These are phyloP conservation scores for Pythium vanterpoolii DNA, from an alignment of 352 stramenopile genomes.

Conservation along the genomic window DNA sequence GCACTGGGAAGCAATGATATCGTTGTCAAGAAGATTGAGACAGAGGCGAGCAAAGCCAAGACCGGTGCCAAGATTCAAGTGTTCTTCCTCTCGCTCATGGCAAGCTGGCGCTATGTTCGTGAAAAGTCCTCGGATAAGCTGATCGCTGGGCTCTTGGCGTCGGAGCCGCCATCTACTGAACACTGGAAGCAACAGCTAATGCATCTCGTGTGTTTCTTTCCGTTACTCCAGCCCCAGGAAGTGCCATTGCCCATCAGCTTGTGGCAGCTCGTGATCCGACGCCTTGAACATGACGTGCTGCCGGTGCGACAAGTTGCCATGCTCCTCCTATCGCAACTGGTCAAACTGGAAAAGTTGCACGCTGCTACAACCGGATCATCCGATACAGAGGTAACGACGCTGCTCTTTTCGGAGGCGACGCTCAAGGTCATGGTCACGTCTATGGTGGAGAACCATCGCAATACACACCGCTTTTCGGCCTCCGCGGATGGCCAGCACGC, in stretches of 20 bases:
- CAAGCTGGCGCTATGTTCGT: conserved; percentile 50
- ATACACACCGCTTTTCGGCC: conserved; percentile 49
- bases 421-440: conserved; percentile 37
- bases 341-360: conserved; percentile 42
- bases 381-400: conserved; percentile 14
- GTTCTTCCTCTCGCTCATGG: conserved; percentile 51
- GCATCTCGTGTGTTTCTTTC: conserved; percentile 66
- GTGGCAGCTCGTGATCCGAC: conserved; percentile 51
- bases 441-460: conserved; percentile 62
- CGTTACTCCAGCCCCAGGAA: conserved; percentile 47
- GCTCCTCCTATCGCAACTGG: conserved; percentile 44
- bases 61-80: conserved; percentile 48
- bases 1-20: conserved; percentile 45
- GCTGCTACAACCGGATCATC: background rate
- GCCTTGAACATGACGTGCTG: conserved; percentile 55
- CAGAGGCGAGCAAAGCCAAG: conserved; percentile 54
- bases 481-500: conserved; percentile 71
- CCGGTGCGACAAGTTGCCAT: conserved; percentile 59
- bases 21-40: conserved; percentile 50
- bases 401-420: conserved; percentile 48
- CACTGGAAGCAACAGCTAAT: conserved; percentile 83
- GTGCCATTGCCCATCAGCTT: conserved; percentile 37
- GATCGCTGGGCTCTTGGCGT: conserved; percentile 32
- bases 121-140: conserved; percentile 16
- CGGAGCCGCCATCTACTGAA: conserved; percentile 35